Conservation (phyloP, 106 monocot species). For the Gastrodia elata region DNA sequence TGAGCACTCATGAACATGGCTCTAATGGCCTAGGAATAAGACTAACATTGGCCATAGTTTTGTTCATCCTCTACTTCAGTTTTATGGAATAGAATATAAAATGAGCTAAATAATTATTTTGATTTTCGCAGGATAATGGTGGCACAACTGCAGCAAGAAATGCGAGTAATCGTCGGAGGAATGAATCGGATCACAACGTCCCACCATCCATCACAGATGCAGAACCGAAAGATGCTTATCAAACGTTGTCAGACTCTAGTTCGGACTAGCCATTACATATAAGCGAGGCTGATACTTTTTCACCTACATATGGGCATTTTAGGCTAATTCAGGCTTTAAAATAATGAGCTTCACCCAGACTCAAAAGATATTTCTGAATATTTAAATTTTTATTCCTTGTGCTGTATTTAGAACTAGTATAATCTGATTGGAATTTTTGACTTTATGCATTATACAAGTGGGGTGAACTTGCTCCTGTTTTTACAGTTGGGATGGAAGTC, state of each 20-base stretch:
- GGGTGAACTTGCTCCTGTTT: too few species aligned
- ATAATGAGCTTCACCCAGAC: too few species aligned
- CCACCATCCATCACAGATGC: conserved; percentile 52
- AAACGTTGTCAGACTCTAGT: conserved; percentile 46
- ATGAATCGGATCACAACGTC: conserved; percentile 8
- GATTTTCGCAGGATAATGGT: conserved; percentile 14
- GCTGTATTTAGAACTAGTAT: too few species aligned
- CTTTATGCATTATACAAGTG: too few species aligned
- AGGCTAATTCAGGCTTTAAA: neutral
- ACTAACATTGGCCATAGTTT: too few species aligned
- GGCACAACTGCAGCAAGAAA: conserved; percentile 1
- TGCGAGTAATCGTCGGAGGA: neutral
- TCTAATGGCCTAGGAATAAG: too few species aligned
- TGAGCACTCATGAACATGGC: too few species aligned
- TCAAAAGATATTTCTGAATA: too few species aligned
- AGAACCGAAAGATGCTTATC: conserved; percentile 52
- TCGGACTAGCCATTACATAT: conserved; percentile 39
- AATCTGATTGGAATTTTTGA: too few species aligned
- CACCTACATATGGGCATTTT: neutral
- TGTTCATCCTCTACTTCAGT: neutral
- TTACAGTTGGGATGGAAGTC: too few species aligned
- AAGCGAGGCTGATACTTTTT: neutral
- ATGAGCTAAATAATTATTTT: neutral
- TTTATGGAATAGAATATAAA: neutral
- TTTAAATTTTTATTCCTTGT: too few species aligned